Evolutionary conservation across 306 rosid species (phyloP).

Genomic region (Hippophae rhamnoides): DNA sequence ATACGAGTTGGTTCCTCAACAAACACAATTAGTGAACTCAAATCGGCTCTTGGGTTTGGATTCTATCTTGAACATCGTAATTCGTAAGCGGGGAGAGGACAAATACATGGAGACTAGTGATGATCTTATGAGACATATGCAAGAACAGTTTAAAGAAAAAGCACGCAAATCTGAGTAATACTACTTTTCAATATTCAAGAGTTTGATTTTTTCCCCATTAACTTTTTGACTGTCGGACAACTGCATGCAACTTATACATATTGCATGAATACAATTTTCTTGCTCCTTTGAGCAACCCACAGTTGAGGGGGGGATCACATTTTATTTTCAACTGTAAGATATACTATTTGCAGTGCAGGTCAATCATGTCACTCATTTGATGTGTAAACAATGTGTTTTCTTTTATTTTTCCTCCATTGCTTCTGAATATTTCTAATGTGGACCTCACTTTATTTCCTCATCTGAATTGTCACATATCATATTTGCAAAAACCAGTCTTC

Average conservation of each 20-base stretch:
- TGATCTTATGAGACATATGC: conserved; percentile 93
- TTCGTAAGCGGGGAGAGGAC: conserved; percentile 61
- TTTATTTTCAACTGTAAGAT: not conserved
- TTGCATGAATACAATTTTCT: too few species aligned
- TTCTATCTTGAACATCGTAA: conserved; percentile 81
- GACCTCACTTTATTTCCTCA: not conserved
- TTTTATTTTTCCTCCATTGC: not conserved
- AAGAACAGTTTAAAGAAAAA: conserved; percentile 92
- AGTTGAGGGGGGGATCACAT: not conserved
- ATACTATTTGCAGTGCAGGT: not conserved
- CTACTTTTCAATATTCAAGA: conserved; percentile 16
- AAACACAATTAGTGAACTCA: conserved; percentile 65
- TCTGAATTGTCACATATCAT: conserved; percentile 1
- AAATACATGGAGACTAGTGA: conserved; percentile 76
- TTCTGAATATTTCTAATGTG: not conserved
- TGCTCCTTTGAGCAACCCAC: not conserved
- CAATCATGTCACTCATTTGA: not conserved
- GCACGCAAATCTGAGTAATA: conserved; percentile 98
- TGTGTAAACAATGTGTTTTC: not conserved
- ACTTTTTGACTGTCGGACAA: not conserved
- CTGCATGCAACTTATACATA: too few species aligned
- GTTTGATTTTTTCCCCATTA: conserved; percentile 10
- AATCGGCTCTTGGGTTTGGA: conserved; percentile 85
- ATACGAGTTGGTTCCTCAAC: conserved; percentile 61
- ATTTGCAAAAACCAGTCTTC: conserved; percentile 2